These are phyloP conservation scores for Saccharata proteae DNA, from an alignment of 2,329 filamentous ascomycete genomes.

Conservation along the genomic window DNA sequence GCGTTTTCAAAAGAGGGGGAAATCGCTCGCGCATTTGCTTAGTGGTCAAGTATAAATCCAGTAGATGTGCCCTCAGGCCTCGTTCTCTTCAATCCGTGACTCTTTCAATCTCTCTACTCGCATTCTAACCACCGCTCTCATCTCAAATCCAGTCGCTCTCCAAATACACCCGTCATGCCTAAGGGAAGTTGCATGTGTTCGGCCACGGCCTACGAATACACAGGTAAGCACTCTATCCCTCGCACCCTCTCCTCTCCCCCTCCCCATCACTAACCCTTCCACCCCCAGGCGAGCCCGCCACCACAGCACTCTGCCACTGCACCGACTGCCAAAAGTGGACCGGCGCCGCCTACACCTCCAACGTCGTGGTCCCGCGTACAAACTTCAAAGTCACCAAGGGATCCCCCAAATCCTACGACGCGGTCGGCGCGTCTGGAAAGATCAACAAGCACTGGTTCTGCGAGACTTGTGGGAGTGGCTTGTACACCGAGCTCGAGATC, in stretches of 20 bases:
- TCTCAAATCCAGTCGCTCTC: too few species aligned
- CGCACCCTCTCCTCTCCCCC: constrained; percentile 3
- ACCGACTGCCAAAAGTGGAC: constrained; percentile 44
- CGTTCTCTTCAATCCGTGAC: too few species aligned
- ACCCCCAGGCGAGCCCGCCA: constrained; percentile 26
- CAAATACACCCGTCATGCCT: too few species aligned
- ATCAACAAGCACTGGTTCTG: constrained; percentile 47
- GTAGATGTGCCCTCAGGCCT: too few species aligned
- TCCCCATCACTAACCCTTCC: background rate
- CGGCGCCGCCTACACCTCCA: constrained; percentile 43
- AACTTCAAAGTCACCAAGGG: constrained; percentile 40
- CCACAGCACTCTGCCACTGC: constrained; percentile 41
- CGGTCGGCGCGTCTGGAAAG: constrained; percentile 38
- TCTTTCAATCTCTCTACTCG: too few species aligned
- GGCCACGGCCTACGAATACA: constrained; percentile 17
- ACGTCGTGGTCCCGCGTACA: constrained; percentile 36
- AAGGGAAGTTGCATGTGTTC: constrained; percentile 20
- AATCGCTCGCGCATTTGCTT: too few species aligned
- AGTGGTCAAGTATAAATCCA: too few species aligned
- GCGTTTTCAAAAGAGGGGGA: too few species aligned
- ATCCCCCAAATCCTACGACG: constrained; percentile 36
- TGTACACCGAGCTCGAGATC: constrained; percentile 28
- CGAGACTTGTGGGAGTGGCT: constrained; percentile 34
- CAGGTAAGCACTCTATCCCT: constrained; percentile 12
- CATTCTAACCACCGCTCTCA: too few species aligned